Percentiles rank a stretch among this genome's conserved stretches.
Conservation (phyloP, 1,284 basidiomycete species). For the Malassezia sp. region DNA sequence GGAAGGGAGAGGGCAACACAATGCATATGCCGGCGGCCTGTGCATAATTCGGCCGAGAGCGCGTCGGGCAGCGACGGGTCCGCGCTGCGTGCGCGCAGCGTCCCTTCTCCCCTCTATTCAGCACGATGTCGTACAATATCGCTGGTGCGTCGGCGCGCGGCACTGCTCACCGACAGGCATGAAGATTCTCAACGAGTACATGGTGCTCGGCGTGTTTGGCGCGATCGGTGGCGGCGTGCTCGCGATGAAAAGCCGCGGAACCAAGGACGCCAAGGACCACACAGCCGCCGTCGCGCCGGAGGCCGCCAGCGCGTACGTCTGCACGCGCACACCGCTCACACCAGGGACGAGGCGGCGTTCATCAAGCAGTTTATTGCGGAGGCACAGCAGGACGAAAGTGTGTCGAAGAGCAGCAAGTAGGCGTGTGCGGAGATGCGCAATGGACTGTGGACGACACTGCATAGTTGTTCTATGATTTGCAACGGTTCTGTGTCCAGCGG, state of each 20-base stretch:
- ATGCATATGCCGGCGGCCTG: too few relatives aligned
- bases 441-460: too few relatives aligned
- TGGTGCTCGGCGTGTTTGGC: slow-evolving; percentile 33
- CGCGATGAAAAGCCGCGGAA: slow-evolving; percentile 14
- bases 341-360: slow-evolving; percentile 42
- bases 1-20: too few relatives aligned
- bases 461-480: too few relatives aligned
- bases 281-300: slow-evolving; percentile 10
- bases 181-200: slow-evolving; percentile 42
- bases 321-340: slow-evolving; percentile 3
- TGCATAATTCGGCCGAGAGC: too few relatives aligned
- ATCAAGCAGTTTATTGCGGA: slow-evolving; percentile 45
- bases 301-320: slow-evolving; percentile 1
- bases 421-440: too few relatives aligned
- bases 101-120: not conserved
- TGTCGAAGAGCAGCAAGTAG: slow-evolving; percentile 9
- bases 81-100: not conserved
- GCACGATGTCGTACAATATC: slow-evolving; percentile 39
- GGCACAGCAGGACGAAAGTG: slow-evolving; percentile 24
- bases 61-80: not conserved
- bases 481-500: too few relatives aligned
- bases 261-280: slow-evolving; percentile 17
- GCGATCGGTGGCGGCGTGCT: slow-evolving; percentile 25
- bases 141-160: slow-evolving; percentile 28
- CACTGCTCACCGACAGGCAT: slow-evolving; percentile 15